A percentile compares a stretch with the other conserved stretches of the same genome.
phyloP scores from a whole-genome alignment of 140 eudicot genomes.

The Stevia rebaudiana region DNA sequence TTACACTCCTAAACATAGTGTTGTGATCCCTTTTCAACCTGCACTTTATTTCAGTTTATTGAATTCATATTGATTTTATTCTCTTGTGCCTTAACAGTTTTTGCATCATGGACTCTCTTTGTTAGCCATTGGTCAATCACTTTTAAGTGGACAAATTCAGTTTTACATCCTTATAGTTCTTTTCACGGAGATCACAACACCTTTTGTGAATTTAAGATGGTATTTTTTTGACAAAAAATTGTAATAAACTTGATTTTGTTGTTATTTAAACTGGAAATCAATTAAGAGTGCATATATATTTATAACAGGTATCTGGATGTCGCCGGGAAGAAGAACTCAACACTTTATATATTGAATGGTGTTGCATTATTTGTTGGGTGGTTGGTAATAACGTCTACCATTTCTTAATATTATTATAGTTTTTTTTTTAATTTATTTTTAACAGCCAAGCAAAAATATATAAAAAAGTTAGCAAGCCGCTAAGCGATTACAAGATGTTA shows the following conservation, averaged over 20 bases:
- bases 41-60: neutral
- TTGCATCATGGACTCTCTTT: slow-evolving; percentile 82
- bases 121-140: slow-evolving; percentile 53
- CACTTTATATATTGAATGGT: slow-evolving; percentile 60
- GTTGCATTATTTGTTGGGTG: slow-evolving; percentile 74
- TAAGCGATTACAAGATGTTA: no score
- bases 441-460: no score
- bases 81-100: slow-evolving; percentile 32
- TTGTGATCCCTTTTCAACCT: neutral
- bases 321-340: slow-evolving; percentile 65
- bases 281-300: slow-evolving; percentile 59
- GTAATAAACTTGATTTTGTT: no score
- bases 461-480: no score
- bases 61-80: neutral
- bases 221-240: no score
- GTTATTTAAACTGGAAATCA: no score
- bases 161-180: slow-evolving; percentile 70
- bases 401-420: no score
- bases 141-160: slow-evolving; percentile 72
- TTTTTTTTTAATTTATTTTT: no score
- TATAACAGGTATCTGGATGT: slow-evolving; percentile 64
- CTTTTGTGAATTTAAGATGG: slow-evolving; percentile 84
- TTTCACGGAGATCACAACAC: slow-evolving; percentile 79
- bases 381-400: slow-evolving; percentile 70
- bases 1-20: no score